Evolutionary conservation across 2,329 filamentous ascomycete genomes (phyloP).

Genomic region (Calonectria naviculata): DNA sequence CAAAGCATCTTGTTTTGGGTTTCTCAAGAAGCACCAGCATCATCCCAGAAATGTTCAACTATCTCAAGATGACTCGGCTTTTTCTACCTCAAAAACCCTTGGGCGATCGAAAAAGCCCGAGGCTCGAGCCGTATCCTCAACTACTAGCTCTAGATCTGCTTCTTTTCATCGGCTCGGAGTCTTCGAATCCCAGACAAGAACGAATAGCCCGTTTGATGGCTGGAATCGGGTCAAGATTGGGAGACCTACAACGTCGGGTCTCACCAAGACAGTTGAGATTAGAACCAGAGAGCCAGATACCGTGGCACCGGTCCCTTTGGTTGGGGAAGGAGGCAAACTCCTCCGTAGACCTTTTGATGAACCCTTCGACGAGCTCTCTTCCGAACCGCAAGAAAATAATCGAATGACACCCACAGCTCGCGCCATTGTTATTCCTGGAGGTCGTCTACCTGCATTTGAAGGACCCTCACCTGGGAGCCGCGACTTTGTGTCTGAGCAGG

Average conservation of each 20-base stretch:
- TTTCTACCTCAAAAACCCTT: slow-evolving; percentile 37
- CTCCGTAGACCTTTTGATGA: slow-evolving; percentile 59
- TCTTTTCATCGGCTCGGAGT: slow-evolving; percentile 21
- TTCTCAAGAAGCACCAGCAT: slow-evolving; percentile 79
- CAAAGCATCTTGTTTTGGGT: slow-evolving; percentile 75
- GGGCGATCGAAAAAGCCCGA: slow-evolving; percentile 30
- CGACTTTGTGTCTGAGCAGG: neutral
- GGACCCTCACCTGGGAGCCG: neutral
- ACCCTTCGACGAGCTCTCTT: neutral
- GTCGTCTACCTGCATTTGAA: neutral
- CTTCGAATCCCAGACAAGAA: slow-evolving; percentile 8
- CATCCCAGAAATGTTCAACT: slow-evolving; percentile 57
- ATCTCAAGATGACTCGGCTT: slow-evolving; percentile 33
- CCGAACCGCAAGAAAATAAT: neutral
- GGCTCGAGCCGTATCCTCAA: slow-evolving; percentile 13
- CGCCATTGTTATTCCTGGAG: neutral
- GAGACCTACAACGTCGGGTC: slow-evolving; percentile 18
- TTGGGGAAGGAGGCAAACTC: slow-evolving; percentile 55
- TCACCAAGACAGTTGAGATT: slow-evolving; percentile 3
- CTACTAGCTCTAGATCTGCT: slow-evolving; percentile 24
- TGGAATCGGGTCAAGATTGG: slow-evolving; percentile 52
- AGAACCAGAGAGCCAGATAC: slow-evolving; percentile 9
- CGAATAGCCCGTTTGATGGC: slow-evolving; percentile 45
- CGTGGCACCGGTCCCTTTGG: slow-evolving; percentile 38
- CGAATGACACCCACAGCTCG: neutral